Evolutionary conservation across 352 stramenopile genomes (phyloP), one percentile per base, ranked within the genome.

Genomic region (Phytophthora niederhauseri): DNA sequence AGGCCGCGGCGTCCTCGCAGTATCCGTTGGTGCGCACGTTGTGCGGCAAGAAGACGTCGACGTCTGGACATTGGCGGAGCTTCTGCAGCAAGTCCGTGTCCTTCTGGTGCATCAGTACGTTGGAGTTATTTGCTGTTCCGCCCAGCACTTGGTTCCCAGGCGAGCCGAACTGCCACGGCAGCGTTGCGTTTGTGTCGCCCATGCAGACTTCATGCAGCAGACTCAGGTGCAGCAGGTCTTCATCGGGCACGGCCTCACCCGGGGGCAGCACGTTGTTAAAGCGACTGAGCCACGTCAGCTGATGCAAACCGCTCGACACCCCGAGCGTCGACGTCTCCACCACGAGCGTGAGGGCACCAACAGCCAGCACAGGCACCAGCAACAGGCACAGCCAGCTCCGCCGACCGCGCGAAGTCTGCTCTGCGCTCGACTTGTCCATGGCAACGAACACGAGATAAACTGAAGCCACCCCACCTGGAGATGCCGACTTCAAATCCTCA

Each of bases 1-100:
- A 90, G 2, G 75, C 81, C 30, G 60, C 66, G 15, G 62, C 75
- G 41, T 90, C 81, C 62, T 90, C 73, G 51, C 81, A 90, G 57
- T 90, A 90, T 1, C 75, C 80, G 24, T 72, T 67, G 11, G 53
- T 63, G 22, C 70, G 78, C 6, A 73, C 20, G 6, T 60, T 53
- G 48, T 52, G 15, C 3, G 81, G 81, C 9, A 87, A 49, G 48
- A 78, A 89, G 26, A 89, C 68, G 50, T 89, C 78, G 24, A 89
- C 51, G 38, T 78, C 72, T 34, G 76, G 70, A 41, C 80, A 89
- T 34, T 81, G 66, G 0, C 67, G 64, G 5, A 89, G 64, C 43
- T 80, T 71, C n/a, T 77, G 62, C 17, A 87, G 53, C 24, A 83
- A 43, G 17, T 76, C 46, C 2, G 59, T 48, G 56, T 84, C 69